Percentiles rank a stretch among this genome's conserved stretches.
These are phyloP conservation scores for Giardia duodenalis DNA, from an alignment of 208 protist genomes.

Conservation along the genomic window DNA sequence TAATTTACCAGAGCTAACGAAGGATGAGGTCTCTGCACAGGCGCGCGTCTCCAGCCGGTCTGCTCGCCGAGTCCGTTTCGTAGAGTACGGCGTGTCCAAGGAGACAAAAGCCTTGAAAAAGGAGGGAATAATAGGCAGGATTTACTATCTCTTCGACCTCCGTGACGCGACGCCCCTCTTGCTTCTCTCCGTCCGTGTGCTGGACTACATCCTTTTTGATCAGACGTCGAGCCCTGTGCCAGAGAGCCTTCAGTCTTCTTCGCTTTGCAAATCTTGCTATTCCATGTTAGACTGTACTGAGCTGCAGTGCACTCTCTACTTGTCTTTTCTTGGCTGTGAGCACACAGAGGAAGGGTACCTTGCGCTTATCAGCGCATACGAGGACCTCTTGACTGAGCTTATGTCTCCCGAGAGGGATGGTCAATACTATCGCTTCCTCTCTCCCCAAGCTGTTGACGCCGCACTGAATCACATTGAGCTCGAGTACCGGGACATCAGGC, in stretches of 20 bases:
- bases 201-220: conserved; percentile 9
- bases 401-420: not conserved
- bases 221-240: not conserved
- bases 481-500: not conserved
- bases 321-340: not conserved
- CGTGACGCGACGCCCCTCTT: not conserved
- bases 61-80: not conserved
- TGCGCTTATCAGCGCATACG: not conserved
- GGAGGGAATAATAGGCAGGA: not conserved
- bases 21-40: too few relatives aligned
- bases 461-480: conserved; percentile 15
- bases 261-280: not conserved
- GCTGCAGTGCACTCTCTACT: not conserved
- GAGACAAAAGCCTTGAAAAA: not conserved
- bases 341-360: not conserved
- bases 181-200: not conserved
- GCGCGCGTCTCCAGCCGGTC: not conserved
- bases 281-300: not conserved
- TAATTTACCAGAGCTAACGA: too few relatives aligned
- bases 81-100: not conserved
- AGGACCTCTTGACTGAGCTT: not conserved
- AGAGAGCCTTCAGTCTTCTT: not conserved
- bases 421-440: not conserved
- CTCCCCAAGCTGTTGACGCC: not conserved
- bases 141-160: not conserved